Evolutionary conservation across 345 rosid genomes (phyloP).

Genomic region (Mangifera indica): DNA sequence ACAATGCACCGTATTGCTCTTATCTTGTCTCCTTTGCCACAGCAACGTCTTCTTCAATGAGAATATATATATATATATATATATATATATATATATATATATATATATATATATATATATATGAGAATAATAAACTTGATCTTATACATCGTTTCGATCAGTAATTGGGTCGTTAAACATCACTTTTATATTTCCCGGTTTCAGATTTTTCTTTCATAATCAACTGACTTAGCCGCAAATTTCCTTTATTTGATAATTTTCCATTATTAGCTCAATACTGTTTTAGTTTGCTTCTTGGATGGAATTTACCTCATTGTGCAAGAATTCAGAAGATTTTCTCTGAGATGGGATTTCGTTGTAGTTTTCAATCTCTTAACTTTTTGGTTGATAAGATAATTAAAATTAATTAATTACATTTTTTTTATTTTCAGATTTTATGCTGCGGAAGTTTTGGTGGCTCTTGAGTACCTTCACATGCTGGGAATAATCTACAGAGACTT

Average conservation of each 20-base stretch:
- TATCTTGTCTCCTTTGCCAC: slow-evolving; percentile 39
- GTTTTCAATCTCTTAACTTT: not conserved
- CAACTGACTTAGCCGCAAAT: slow-evolving; percentile 37
- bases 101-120: no score
- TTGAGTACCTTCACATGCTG: slow-evolving; percentile 93
- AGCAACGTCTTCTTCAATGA: slow-evolving; percentile 18
- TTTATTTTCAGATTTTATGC: slow-evolving; percentile 67
- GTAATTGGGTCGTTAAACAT: not conserved
- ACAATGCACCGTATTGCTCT: slow-evolving; percentile 32
- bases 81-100: no score
- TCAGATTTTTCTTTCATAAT: slow-evolving; percentile 22
- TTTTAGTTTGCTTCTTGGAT: slow-evolving; percentile 7
- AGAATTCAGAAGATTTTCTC: slow-evolving; percentile 19
- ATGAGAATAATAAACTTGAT: no score
- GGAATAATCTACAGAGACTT: slow-evolving; percentile 94
- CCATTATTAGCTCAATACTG: slow-evolving; percentile 23
- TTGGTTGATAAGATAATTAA: not conserved
- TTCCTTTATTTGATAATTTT: slow-evolving; percentile 31
- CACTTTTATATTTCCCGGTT: slow-evolving; percentile 4
- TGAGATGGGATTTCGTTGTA: not conserved
- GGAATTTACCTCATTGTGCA: slow-evolving; percentile 13
- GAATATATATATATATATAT: no score
- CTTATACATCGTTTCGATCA: not conserved
- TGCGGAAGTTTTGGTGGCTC: slow-evolving; percentile 83
- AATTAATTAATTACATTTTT: not conserved